Conservation (phyloP, 192 early-diverging fungal species). For the Backusella circina region DNA sequence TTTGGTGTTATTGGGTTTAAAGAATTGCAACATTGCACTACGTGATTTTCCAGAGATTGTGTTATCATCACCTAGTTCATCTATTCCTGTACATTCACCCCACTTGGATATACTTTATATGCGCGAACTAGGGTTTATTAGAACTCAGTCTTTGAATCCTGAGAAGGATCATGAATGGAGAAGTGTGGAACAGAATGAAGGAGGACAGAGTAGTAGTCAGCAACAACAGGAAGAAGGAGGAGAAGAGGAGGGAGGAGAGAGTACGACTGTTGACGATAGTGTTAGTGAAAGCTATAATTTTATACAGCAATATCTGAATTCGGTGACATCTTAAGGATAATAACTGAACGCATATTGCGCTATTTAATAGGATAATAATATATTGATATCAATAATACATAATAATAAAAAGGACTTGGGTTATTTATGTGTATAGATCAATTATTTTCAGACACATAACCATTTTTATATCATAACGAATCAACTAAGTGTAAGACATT, state of each 20-base stretch:
- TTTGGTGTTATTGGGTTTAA: constrained; percentile 21
- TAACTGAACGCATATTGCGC: too few species aligned
- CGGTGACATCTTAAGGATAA: too few species aligned
- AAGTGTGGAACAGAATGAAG: neutral
- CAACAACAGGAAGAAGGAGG: neutral
- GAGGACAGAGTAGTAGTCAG: neutral
- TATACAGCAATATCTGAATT: constrained; percentile 15
- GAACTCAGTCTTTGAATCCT: neutral
- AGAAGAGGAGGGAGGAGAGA: neutral
- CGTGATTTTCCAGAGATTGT: constrained; percentile 16
- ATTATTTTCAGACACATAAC: too few species aligned
- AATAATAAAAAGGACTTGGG: too few species aligned
- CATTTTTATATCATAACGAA: too few species aligned
- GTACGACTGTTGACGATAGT: neutral
- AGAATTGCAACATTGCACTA: constrained; percentile 10
- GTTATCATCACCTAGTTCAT: neutral
- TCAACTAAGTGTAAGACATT: too few species aligned
- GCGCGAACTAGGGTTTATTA: neutral
- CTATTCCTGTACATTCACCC: neutral
- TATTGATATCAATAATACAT: neutral
- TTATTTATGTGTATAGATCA: too few species aligned
- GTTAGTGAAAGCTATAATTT: constrained; percentile 13
- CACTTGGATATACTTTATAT: neutral
- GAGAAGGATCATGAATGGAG: neutral
- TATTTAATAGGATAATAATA: neutral